Base-by-base conservation (phyloP, 1,284 basidiomycete species). In the Leccinum brunneo-olivaceum region DNA sequence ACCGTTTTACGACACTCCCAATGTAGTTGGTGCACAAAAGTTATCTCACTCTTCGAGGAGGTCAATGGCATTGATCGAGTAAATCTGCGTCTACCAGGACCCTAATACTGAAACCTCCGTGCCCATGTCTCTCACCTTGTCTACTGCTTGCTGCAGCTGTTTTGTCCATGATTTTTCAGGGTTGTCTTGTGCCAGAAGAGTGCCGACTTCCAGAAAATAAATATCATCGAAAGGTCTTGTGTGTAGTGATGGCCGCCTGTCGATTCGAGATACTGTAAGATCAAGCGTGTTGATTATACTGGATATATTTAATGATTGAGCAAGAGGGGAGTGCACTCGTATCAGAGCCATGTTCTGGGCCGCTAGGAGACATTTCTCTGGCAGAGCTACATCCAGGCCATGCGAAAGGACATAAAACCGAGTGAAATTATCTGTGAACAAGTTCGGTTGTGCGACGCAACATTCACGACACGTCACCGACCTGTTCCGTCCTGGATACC, bases 401-500 rank as follows among this genome's bases (percentile, higher is more conserved):
- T 61, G 59, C 4, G 72, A 62, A 45, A 83, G 45, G 37, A 81
- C 61, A 51, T 73, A 80, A 60, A 85, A 84, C 15, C 79, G 74
- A 5, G 82, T 85, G 41, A 66, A 74, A 50, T 85, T 85, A 8
- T 61, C 83, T 84, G 54, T 33, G 43, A 44, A 43, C 12, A 12
- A 15, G 14, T 39, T 48, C 15, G 34, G 35, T 15, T 27, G 1
- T 37, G 20, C 20, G n/a, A 11, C 14, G 10, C 14, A 10, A 43
- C n/a, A 9, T 27, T 25, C 19, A 29, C 28, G 35, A 44, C 12
- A 28, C 34, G 18, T 33, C 20, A 34, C 40, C 47, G 52, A 82
- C 85, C 64, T 42, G 69, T 58, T 51, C 71, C 68, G 49, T 83
- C 76, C 53, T 88, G 85, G 36, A 88, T 80, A 10, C 72, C 73